Percentiles rank a stretch among this genome's conserved stretches.
phyloP scores from a whole-genome alignment of 805 yeast species.

The Nakazawaea pomicola region DNA sequence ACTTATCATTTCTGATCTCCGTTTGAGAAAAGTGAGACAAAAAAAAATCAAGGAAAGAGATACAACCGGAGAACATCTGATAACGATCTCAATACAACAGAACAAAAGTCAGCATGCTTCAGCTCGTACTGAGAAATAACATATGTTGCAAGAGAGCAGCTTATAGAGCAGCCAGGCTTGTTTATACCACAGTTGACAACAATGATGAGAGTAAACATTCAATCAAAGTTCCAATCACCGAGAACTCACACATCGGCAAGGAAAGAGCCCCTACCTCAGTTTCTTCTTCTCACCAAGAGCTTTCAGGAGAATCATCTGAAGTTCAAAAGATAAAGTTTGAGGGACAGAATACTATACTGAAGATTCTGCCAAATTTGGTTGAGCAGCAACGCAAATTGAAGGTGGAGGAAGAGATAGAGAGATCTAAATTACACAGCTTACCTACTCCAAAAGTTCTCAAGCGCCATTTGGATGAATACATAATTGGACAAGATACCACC shows the following conservation, averaged over 20 bases:
- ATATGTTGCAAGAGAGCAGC: too few relatives aligned
- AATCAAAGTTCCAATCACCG: slow-evolving; percentile 8
- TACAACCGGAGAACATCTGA: too few relatives aligned
- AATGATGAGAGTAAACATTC: slow-evolving; percentile 14
- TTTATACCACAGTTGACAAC: slow-evolving; percentile 13
- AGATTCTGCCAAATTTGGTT: neutral
- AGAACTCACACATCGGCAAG: too few relatives aligned
- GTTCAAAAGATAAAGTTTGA: neutral
- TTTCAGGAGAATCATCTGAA: too few relatives aligned
- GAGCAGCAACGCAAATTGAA: neutral
- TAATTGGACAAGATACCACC: slow-evolving; percentile 52
- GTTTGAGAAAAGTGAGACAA: neutral
- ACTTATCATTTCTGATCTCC: too few relatives aligned
- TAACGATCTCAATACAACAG: too few relatives aligned
- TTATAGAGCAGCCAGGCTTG: neutral
- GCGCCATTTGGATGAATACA: slow-evolving; percentile 41
- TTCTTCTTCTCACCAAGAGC: neutral
- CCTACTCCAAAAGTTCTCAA: slow-evolving; percentile 47
- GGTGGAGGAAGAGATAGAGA: slow-evolving; percentile 5
- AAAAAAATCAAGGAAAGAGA: neutral
- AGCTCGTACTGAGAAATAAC: too few relatives aligned
- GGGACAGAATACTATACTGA: neutral
- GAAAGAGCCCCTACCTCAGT: slow-evolving; percentile 1
- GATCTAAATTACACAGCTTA: slow-evolving; percentile 18
- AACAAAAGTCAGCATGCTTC: too few relatives aligned